Evolutionary conservation across 805 yeast genomes (phyloP).

Genomic region (Middelhovenomyces tepae): DNA sequence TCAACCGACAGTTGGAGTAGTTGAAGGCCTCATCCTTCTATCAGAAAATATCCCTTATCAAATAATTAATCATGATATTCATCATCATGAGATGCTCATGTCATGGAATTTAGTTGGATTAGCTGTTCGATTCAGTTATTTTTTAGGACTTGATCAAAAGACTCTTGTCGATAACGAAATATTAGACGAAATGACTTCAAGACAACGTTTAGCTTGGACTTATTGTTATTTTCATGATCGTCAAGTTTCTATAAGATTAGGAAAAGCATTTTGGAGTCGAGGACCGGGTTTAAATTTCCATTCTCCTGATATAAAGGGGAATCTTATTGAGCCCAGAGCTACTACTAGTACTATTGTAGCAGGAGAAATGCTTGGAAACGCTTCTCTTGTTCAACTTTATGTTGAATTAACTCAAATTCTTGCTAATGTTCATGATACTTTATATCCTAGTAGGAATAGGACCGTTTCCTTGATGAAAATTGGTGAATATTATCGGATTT

Average conservation of each 20-base stretch:
- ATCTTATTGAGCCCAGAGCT: too few relatives aligned
- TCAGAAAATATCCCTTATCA: constrained; percentile 19
- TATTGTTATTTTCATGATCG: constrained; percentile 19
- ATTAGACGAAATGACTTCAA: constrained; percentile 14
- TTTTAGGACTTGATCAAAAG: constrained; percentile 19
- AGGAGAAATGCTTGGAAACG: too few relatives aligned
- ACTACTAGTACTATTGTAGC: too few relatives aligned
- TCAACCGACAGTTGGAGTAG: constrained; percentile 16
- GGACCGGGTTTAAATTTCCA: constrained; percentile 20
- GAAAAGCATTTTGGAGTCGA: constrained; percentile 19
- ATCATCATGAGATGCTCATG: constrained; percentile 14
- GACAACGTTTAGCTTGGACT: constrained; percentile 18
- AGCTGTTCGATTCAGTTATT: constrained; percentile 17
- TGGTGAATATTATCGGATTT: constrained; percentile 18
- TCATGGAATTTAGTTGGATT: constrained; percentile 19
- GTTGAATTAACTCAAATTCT: constrained; percentile 19
- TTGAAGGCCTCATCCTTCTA: constrained; percentile 16
- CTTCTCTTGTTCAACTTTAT: constrained; percentile 16
- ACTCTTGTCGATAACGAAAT: constrained; percentile 13
- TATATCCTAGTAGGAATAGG: constrained; percentile 18
- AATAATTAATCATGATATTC: constrained; percentile 7
- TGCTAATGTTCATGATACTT: constrained; percentile 19
- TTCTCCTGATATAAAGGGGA: constrained; percentile 13
- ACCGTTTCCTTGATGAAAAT: constrained; percentile 17
- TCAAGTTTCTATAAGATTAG: constrained; percentile 18